These are phyloP conservation scores for Penicillium sp. DNA, from an alignment of 2,329 filamentous ascomycete genomes.

Conservation along the genomic window DNA sequence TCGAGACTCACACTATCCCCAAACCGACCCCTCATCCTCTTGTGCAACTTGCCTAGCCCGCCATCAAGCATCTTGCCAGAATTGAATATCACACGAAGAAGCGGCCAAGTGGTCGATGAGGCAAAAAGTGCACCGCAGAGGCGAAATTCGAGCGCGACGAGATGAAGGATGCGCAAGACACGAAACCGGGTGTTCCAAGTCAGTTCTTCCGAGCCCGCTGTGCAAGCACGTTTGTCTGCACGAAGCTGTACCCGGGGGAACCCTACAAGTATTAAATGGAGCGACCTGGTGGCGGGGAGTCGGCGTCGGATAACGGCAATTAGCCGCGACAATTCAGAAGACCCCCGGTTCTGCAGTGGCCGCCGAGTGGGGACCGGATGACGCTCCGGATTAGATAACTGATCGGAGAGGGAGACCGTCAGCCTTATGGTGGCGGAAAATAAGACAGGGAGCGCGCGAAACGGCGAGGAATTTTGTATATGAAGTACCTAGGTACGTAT, in stretches of 20 bases:
- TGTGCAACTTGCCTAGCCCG: slow-evolving; percentile 30
- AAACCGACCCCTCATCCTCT: slow-evolving; percentile 35
- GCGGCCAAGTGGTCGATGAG: neutral
- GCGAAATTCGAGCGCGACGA: neutral
- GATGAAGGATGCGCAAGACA: neutral
- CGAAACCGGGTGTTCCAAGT: neutral
- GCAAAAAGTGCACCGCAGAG: neutral
- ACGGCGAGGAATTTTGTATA: neutral
- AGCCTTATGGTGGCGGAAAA: slow-evolving; percentile 14
- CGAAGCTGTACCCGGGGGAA: neutral
- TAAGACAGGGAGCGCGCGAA: neutral
- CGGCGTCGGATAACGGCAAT: slow-evolving; percentile 5
- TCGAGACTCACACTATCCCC: slow-evolving; percentile 34
- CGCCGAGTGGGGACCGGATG: slow-evolving; percentile 14
- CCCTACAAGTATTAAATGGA: slow-evolving; percentile 1
- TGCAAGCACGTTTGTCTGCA: neutral
- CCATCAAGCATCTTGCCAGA: slow-evolving; percentile 16
- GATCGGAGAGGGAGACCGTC: slow-evolving; percentile 17
- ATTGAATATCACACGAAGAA: neutral
- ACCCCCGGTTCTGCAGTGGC: slow-evolving; percentile 16
- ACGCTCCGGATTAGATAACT: slow-evolving; percentile 17
- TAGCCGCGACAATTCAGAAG: slow-evolving; percentile 4
- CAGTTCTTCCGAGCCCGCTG: neutral
- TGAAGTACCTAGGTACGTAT: neutral
- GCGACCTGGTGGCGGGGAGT: slow-evolving; percentile 4